Evolutionary conservation across 1,139 yeast genomes (phyloP), one percentile per base, ranked within the genome.

Genomic region (Saccharomyces hybrid): DNA sequence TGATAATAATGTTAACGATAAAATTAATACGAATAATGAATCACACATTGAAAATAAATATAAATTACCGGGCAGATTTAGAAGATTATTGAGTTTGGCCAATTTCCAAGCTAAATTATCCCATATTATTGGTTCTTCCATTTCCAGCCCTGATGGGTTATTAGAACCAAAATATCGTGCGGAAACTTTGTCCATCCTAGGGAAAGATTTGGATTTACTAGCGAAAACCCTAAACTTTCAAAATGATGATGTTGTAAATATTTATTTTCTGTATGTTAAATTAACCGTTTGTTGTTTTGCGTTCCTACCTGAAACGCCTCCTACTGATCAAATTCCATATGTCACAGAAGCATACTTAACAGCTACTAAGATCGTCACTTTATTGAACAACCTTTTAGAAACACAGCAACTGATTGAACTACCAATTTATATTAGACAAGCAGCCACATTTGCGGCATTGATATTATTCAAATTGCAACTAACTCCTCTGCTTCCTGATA

Each of bases 231-330:
- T 65, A 11, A 52, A 62, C 19, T 66, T 65, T 49, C 61, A 63
- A 29, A 83, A 79, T 54, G 89, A 85, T 60, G 78, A 81, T 2
- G 78, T 85, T 1, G 83, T 88, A 13, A 95, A 89, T 63, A 84
- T 88, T 46, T 88, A 88, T 66, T 87, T 81, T 63, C 76, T 88
- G 11, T 89, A 90, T 67, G 82, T 89, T 51, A 84, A 86, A 64
- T 76, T 89, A 59, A 86, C 88, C 82, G 80, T 91, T 54, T 88
- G 96, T 68, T 83, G 93, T 59, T 91, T 88, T 76, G 93, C 97
- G 5, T 91, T 90, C 65, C 75, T 91, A 55, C 97, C 97, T 1
- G 96, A 88, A 13, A 88, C 96, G 0, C 95, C 96, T 3, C 81
- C 86, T 49, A 95, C 86, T 62, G 96, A 88, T 70, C 97, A 88